phyloP scores from a whole-genome alignment of 2,329 filamentous ascomycete species.

The Chaetomium strumarium region DNA sequence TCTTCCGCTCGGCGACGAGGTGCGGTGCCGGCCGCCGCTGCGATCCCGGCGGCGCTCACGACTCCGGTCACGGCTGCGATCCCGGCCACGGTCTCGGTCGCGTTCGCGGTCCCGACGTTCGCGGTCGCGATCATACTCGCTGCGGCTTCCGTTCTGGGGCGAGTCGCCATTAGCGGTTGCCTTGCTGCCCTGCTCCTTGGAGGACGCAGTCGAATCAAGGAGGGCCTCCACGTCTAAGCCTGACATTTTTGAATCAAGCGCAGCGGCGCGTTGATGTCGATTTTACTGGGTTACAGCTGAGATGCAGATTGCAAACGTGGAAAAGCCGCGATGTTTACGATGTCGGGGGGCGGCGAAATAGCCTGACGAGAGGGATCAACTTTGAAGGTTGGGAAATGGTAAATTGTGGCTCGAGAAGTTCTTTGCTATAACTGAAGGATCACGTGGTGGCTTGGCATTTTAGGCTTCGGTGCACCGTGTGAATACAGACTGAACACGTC shows the following conservation, averaged over 20 bases:
- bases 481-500: too few species aligned
- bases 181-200: slow-evolving; percentile 43
- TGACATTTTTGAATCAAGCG: slow-evolving; percentile 44
- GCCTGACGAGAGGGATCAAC: too few species aligned
- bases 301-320: not conserved
- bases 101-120: slow-evolving; percentile 24
- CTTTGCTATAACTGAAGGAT: too few species aligned
- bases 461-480: too few species aligned
- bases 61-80: slow-evolving; percentile 26
- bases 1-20: slow-evolving; percentile 45
- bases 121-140: slow-evolving; percentile 42
- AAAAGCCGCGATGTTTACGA: not conserved
- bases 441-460: too few species aligned
- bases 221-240: slow-evolving; percentile 82
- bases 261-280: not conserved
- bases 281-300: not conserved
- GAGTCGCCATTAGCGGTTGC: slow-evolving; percentile 50
- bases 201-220: slow-evolving; percentile 74
- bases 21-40: slow-evolving; percentile 51
- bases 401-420: too few species aligned
- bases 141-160: slow-evolving; percentile 42
- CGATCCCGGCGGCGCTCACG: slow-evolving; percentile 40
- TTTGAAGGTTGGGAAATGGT: too few species aligned
- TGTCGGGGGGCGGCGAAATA: not conserved
- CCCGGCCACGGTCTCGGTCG: slow-evolving; percentile 49